Percentiles rank a stretch among this genome's conserved stretches.
phyloP scores from a whole-genome alignment of 2,329 filamentous ascomycete genomes.

The Berkeleyomyces basicola region DNA sequence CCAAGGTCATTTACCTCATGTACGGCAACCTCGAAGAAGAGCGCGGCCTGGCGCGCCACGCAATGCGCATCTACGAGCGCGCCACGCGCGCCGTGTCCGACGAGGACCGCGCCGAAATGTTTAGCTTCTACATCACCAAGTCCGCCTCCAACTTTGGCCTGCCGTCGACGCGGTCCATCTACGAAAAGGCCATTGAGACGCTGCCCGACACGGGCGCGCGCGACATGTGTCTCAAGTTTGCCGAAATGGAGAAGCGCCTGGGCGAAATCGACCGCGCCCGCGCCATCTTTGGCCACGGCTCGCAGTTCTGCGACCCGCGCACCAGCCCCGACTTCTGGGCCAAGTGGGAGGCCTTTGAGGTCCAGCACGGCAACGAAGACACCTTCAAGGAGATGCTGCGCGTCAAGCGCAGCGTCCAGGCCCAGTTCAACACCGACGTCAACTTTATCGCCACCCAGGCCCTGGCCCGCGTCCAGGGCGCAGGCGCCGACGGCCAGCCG shows the following conservation, averaged over 20 bases:
- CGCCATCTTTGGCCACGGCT: slow-evolving; percentile 91
- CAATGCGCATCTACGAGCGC: slow-evolving; percentile 97
- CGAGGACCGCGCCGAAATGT: slow-evolving; percentile 92
- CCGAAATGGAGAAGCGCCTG: slow-evolving; percentile 82
- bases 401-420: slow-evolving; percentile 92
- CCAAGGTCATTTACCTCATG: slow-evolving; percentile 93
- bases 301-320: slow-evolving; percentile 90
- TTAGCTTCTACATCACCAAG: slow-evolving; percentile 98
- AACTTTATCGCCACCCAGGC: slow-evolving; percentile 97
- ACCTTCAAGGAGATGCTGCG: slow-evolving; percentile 99
- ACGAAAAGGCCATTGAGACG: slow-evolving; percentile 88
- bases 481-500: slow-evolving; percentile 34
- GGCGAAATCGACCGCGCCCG: slow-evolving; percentile 90
- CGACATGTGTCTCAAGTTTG: slow-evolving; percentile 98
- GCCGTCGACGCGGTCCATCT: slow-evolving; percentile 85
- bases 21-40: slow-evolving; percentile 96
- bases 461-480: slow-evolving; percentile 59
- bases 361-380: slow-evolving; percentile 95
- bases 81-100: slow-evolving; percentile 89
- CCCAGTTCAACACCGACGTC: slow-evolving; percentile 97
- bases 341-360: slow-evolving; percentile 95
- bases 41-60: slow-evolving; percentile 79
- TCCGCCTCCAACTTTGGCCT: slow-evolving; percentile 95
- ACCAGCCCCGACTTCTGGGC: slow-evolving; percentile 84
- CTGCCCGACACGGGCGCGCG: slow-evolving; percentile 84